These are phyloP conservation scores for Aristolochia californica DNA, from an alignment of 164 flowering plant genomes.

Conservation along the genomic window DNA sequence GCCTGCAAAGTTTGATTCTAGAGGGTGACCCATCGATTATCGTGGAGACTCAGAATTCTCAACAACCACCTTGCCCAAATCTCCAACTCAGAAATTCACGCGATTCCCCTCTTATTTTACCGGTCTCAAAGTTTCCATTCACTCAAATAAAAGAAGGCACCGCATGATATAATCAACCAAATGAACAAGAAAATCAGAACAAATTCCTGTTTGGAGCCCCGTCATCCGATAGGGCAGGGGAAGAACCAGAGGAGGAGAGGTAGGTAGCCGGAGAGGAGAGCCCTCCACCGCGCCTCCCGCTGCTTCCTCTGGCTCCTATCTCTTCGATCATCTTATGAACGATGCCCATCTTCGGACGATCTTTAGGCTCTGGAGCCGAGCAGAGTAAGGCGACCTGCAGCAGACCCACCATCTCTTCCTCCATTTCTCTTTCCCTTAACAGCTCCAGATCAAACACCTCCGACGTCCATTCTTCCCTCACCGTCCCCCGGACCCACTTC, in stretches of 20 bases:
- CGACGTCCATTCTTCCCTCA: constrained; percentile 26
- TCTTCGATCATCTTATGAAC: constrained; percentile 46
- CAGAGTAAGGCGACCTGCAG: constrained; percentile 45
- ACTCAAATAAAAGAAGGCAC: background rate
- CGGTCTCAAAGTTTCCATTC: too few relatives aligned
- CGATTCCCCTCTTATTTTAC: too few relatives aligned
- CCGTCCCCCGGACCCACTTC: constrained; percentile 35
- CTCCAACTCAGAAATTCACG: too few relatives aligned
- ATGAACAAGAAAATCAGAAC: background rate
- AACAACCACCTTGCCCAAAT: too few relatives aligned
- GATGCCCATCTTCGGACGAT: constrained; percentile 37
- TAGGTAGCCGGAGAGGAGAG: constrained; percentile 2
- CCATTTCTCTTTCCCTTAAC: constrained; percentile 29
- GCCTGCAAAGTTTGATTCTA: too few relatives aligned
- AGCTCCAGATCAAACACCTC: constrained; percentile 58
- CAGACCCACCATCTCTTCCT: constrained; percentile 41
- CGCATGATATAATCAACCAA: background rate
- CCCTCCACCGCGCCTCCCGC: background rate
- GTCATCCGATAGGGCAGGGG: constrained; percentile 19
- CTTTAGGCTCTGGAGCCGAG: constrained; percentile 17
- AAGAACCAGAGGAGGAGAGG: constrained; percentile 18
- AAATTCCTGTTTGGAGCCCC: too few relatives aligned
- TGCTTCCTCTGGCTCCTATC: constrained; percentile 16
- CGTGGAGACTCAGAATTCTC: too few relatives aligned
- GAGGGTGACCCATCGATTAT: too few relatives aligned